Conservation (phyloP, 208 protist genomes). For the Acanthamoeba castellanii region DNA sequence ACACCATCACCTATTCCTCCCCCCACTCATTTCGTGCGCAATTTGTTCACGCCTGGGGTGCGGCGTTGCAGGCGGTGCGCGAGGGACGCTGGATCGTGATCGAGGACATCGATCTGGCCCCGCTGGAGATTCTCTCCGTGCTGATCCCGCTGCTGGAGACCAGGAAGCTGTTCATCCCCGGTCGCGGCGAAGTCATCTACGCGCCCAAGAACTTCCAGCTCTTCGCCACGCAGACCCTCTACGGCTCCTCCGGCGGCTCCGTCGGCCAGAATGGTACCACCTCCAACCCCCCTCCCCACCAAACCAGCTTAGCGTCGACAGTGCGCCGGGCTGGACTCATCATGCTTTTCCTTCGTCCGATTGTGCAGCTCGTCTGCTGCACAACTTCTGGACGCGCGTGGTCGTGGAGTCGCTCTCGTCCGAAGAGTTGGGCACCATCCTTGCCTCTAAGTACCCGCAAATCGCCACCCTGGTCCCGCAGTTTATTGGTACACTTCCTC, state of each 20-base stretch:
- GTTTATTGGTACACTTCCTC: conserved; percentile 83
- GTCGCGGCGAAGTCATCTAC: conserved; percentile 94
- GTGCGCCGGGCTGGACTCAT: too few relatives aligned
- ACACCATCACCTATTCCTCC: not conserved
- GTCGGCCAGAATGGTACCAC: conserved; percentile 49
- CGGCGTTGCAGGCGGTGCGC: conserved; percentile 90
- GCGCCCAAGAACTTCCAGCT: conserved; percentile 91
- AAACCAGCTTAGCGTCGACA: too few relatives aligned
- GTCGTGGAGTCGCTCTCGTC: conserved; percentile 83
- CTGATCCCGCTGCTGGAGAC: conserved; percentile 97
- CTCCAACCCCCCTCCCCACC: not conserved
- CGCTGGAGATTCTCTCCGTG: conserved; percentile 98
- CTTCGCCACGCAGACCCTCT: conserved; percentile 90
- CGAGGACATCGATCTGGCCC: conserved; percentile 99
- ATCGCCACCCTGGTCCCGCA: conserved; percentile 75
- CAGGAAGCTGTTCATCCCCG: conserved; percentile 95
- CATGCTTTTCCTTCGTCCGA: not conserved
- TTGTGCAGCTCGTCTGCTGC: conserved; percentile 44
- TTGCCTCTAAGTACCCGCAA: conserved; percentile 77
- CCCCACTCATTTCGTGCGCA: not conserved
- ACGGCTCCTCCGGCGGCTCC: not conserved
- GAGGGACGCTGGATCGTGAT: conserved; percentile 98
- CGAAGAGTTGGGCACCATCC: conserved; percentile 81
- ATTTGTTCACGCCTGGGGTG: not conserved
- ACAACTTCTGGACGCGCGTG: conserved; percentile 87